Percentiles rank a stretch among this genome's conserved stretches.
Evolutionary conservation across 306 rosid species (phyloP).

Genomic region (Lotus japonicus): DNA sequence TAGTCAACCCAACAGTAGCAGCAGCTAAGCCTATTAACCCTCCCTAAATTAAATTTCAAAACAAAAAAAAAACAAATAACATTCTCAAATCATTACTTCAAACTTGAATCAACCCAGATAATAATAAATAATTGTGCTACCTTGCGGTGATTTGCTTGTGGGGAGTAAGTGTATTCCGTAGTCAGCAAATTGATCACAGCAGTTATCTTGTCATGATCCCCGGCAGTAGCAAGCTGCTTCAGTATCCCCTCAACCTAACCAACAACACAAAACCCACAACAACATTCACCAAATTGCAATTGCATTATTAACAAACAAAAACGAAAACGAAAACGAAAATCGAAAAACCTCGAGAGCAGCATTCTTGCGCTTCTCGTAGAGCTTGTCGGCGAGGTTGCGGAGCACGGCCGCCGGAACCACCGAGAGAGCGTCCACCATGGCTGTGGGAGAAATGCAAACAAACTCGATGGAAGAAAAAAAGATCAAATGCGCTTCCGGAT

Average conservation of each 20-base stretch:
- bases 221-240: slow-evolving; percentile 66
- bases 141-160: slow-evolving; percentile 91
- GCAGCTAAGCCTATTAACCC: slow-evolving; percentile 97
- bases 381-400: slow-evolving; percentile 87
- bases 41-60: slow-evolving; percentile 43
- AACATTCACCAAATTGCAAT: slow-evolving; percentile 20
- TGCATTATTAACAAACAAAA: neutral
- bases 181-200: slow-evolving; percentile 71
- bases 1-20: slow-evolving; percentile 86
- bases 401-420: slow-evolving; percentile 63
- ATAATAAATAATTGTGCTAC: slow-evolving; percentile 29
- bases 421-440: slow-evolving; percentile 66
- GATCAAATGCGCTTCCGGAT: slow-evolving; percentile 27
- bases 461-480: neutral
- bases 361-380: slow-evolving; percentile 95
- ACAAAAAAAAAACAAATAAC: no score
- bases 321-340: no score
- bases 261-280: neutral
- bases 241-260: slow-evolving; percentile 83
- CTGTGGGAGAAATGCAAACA: neutral
- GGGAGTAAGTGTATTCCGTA: slow-evolving; percentile 55
- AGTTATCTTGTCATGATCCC: slow-evolving; percentile 74
- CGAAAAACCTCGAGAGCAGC: slow-evolving; percentile 83
- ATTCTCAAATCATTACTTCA: neutral
- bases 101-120: neutral